phyloP scores from a whole-genome alignment of 306 rosid genomes.

The Acacia melanoxylon region DNA sequence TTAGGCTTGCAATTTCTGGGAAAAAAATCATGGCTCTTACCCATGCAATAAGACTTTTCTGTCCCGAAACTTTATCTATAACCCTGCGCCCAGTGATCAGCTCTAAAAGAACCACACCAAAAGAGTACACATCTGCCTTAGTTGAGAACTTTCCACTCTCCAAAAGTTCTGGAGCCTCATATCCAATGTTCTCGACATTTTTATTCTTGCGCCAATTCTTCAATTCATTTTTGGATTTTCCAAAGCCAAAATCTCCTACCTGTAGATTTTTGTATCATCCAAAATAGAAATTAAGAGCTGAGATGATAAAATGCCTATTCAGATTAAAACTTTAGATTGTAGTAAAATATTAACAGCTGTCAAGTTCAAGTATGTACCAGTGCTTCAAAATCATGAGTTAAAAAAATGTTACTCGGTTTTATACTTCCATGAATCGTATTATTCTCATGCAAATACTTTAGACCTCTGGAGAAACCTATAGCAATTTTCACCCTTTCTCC shows the following conservation, averaged over 20 bases:
- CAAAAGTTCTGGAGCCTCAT: constrained; percentile 40
- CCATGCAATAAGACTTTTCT: constrained; percentile 36
- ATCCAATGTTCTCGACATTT: constrained; percentile 17
- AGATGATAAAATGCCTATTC: background rate
- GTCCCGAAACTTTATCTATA: constrained; percentile 22
- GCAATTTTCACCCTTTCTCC: constrained; percentile 73
- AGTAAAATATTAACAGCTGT: background rate
- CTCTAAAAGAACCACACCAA: constrained; percentile 45
- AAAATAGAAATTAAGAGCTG: constrained; percentile 6
- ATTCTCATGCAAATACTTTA: constrained; percentile 65
- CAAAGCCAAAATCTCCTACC: constrained; percentile 44
- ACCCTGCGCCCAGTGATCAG: constrained; percentile 40
- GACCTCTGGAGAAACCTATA: constrained; percentile 65
- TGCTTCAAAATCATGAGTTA: constrained; percentile 66
- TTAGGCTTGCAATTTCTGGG: background rate
- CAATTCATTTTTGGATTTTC: constrained; percentile 29
- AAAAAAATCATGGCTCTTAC: constrained; percentile 26
- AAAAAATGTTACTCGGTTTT: constrained; percentile 78
- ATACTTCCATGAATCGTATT: constrained; percentile 72
- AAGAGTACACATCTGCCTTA: constrained; percentile 46
- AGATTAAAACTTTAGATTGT: constrained; percentile 7
- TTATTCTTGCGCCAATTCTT: constrained; percentile 27
- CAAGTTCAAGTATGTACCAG: constrained; percentile 49
- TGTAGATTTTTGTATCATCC: constrained; percentile 22
- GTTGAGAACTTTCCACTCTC: constrained; percentile 40